Evolutionary conservation across 345 rosid genomes (phyloP), one percentile per base, ranked within the genome.

Genomic region (Brassica carinata): DNA sequence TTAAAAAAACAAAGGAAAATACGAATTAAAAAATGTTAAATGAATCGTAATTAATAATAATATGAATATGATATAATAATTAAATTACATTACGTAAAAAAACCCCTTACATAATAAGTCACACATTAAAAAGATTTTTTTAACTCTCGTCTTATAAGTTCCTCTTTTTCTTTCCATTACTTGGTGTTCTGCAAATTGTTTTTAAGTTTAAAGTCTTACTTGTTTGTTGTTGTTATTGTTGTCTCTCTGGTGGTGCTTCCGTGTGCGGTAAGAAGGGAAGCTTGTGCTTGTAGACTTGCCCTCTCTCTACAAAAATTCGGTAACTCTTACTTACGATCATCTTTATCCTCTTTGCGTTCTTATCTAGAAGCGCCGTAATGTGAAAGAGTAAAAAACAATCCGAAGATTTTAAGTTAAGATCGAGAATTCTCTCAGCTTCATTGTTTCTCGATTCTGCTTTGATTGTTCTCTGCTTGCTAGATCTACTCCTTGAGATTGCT

Each of bases 181-280:
- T 31, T 31, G 64, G 79, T 63, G 79, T 72, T 73, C 70, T 74
- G 81, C 72, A 76, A 65, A 67, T 40, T 8, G 14, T 33, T 75
- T 67, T 58, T 23, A 23, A 18, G 77, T 57, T 81, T 76, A 18
- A 76, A 76, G 73, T 53, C 67, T 70, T 62, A 5, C 66, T 62
- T 51, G 2, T 51, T 62, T 51, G 2, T 51, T 9, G 13, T 43
- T 51, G 7, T 48, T 4, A 2, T 14, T 48, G 51, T 74, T 36
- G 62, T 9, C 34, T 27, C 76, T 75, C 40, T 75, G 61, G 43
- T 65, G 74, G 74, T 64, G 75, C 65, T 80, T 70, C 72, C 83
- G 76, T 75, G 80, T 76, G 80, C 73, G 77, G 70, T 81, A 81
- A 81, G 80, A 74, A 76, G 77, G 63, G 64, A 76, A 81, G 58